Conservation (phyloP, 176 grass and related monocot genomes). For the Paspalum vaginatum region DNA sequence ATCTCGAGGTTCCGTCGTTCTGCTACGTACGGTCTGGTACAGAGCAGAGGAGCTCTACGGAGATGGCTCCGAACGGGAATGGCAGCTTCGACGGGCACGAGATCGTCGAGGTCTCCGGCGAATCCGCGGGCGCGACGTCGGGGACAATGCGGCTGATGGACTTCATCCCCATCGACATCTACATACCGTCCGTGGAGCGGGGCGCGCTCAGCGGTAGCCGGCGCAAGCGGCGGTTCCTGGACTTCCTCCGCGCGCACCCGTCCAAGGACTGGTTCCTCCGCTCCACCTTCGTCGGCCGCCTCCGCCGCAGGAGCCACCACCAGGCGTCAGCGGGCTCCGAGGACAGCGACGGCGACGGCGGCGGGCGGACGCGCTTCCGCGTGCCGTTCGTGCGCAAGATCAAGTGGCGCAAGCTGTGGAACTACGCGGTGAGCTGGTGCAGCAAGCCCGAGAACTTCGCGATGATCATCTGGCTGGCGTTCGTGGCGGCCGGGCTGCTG, state of each 20-base stretch:
- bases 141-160: conserved; percentile 52
- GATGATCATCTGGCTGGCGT: conserved; percentile 72
- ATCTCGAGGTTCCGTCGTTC: neutral
- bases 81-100: conserved; percentile 1
- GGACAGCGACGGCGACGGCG: neutral
- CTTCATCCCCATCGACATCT: conserved; percentile 82
- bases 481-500: conserved; percentile 60
- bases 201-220: conserved; percentile 33
- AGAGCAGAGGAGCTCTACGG: neutral
- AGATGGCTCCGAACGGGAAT: conserved; percentile 34
- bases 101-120: conserved; percentile 41
- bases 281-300: conserved; percentile 61
- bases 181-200: conserved; percentile 63
- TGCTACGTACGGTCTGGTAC: neutral
- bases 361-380: conserved; percentile 48
- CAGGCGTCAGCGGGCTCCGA: neutral
- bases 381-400: conserved; percentile 80
- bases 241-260: conserved; percentile 81
- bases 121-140: conserved; percentile 17
- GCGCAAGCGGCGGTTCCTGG: conserved; percentile 64
- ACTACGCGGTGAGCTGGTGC: conserved; percentile 75
- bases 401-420: conserved; percentile 58
- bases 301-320: conserved; percentile 33
- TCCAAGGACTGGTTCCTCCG: conserved; percentile 81
- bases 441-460: conserved; percentile 73